Evolutionary conservation across 441 rosid species (phyloP).

Genomic region (Erodium moschatum): DNA sequence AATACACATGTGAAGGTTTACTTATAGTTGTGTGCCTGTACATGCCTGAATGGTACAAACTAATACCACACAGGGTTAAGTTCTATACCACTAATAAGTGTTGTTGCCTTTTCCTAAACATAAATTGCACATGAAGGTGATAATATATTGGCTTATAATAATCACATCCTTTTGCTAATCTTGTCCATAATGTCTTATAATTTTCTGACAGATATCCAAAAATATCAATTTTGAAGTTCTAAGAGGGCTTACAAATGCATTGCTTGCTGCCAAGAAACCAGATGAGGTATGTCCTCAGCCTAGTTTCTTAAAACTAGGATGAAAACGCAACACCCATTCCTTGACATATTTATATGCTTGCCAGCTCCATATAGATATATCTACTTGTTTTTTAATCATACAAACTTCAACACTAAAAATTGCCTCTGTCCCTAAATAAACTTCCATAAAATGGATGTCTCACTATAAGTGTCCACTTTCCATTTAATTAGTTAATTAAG

Average conservation of each 20-base stretch:
- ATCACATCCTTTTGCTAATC: not conserved
- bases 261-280: slow-evolving; percentile 86
- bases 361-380: not conserved
- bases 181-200: slow-evolving; percentile 13
- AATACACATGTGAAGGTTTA: not conserved
- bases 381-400: not conserved
- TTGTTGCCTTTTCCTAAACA: slow-evolving; percentile 6
- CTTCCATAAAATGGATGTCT: too few relatives aligned
- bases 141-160: not conserved
- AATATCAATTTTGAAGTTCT: slow-evolving; percentile 63
- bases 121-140: not conserved
- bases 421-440: not conserved
- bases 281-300: slow-evolving; percentile 50
- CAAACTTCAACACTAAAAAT: not conserved
- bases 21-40: not conserved
- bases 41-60: not conserved
- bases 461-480: too few relatives aligned
- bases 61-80: not conserved
- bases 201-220: slow-evolving; percentile 45
- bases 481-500: too few relatives aligned
- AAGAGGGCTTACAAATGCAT: slow-evolving; percentile 64
- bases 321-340: not conserved
- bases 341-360: not conserved
- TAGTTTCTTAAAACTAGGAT: slow-evolving; percentile 10
- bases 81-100: not conserved